Base-by-base conservation (phyloP, 768 basidiomycete species). In the Leucocoprinus birnbaumii region DNA sequence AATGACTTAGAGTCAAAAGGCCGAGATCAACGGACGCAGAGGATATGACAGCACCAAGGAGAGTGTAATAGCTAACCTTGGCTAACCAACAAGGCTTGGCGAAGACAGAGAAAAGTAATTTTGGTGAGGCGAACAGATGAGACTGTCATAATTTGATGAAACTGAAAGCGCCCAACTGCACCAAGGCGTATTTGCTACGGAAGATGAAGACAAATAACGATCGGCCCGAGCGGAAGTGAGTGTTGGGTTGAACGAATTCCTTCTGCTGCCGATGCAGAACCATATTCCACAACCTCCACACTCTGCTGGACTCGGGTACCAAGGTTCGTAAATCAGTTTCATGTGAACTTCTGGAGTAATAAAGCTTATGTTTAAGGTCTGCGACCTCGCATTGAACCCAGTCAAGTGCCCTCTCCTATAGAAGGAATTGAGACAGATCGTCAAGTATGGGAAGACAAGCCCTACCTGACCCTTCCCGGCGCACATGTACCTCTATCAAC, bases 351-450 rank as follows among this genome's bases (percentile, higher is more conserved):
- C 10, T 27, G 11, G 21, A 5, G 41, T 11, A 9, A 18, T 8
- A 3, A 38, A 40, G 44, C 41, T 19, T 10, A n/a, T 38, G 18
- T 44, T 45, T 37, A 60, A 89, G 92, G 93, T 54, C 78, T 91
- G 53, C 83, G 90, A 38, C 79, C 87, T 44, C 83, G 86, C 55
- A 92, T 99, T 62, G 91, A 98, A 67, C 85, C 89, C 6, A 80
- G 73, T 61, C 94, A 96, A 65, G 86, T 98, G 25, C 97, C 97
- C n/a, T 95, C 94, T 2, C 88, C 93, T 21, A 84, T 91, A 14
- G 85, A 89, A 40, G 75, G 84, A 11, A 84, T 89, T 49, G 89
- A 92, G 62, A 70, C 77, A 5, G 95, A 98, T 78, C 84, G 89
- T 59, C 79, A 82, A 56, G 72, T 80, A 75, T 93, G 90, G 85